Conservation (phyloP, 2,329 filamentous ascomycete species). For the Cladophialophora psammophila region DNA sequence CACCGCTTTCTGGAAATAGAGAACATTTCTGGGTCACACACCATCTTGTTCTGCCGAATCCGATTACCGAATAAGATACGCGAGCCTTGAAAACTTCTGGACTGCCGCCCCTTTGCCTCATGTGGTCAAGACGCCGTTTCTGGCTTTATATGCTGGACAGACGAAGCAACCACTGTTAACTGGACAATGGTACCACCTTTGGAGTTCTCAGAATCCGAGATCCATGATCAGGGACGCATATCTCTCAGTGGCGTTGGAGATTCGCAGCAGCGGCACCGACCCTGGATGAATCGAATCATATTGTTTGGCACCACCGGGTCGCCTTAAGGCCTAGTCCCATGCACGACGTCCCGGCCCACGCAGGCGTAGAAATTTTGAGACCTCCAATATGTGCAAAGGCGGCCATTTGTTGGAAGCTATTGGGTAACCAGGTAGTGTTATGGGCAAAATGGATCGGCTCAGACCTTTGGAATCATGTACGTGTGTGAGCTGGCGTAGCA, state of each 20-base stretch:
- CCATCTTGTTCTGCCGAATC: neutral
- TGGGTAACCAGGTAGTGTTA: neutral
- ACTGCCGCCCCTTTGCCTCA: neutral
- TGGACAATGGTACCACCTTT: neutral
- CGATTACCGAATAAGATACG: constrained; percentile 3
- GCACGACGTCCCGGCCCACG: neutral
- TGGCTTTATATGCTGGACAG: neutral
- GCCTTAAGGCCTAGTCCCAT: neutral
- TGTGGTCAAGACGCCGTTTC: neutral
- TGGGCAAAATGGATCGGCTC: neutral
- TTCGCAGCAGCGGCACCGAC: neutral
- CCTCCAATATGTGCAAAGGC: neutral
- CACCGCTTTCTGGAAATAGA: constrained; percentile 1
- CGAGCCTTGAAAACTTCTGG: neutral
- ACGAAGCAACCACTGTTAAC: neutral
- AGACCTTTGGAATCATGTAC: neutral
- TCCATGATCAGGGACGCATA: neutral
- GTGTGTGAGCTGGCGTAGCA: neutral
- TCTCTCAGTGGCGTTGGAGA: neutral
- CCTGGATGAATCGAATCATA: neutral
- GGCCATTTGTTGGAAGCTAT: neutral
- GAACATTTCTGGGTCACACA: neutral
- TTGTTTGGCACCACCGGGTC: neutral
- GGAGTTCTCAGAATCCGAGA: neutral
- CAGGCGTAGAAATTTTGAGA: neutral